Conservation (phyloP, 805 yeast genomes). For the Candida morakotiae region DNA sequence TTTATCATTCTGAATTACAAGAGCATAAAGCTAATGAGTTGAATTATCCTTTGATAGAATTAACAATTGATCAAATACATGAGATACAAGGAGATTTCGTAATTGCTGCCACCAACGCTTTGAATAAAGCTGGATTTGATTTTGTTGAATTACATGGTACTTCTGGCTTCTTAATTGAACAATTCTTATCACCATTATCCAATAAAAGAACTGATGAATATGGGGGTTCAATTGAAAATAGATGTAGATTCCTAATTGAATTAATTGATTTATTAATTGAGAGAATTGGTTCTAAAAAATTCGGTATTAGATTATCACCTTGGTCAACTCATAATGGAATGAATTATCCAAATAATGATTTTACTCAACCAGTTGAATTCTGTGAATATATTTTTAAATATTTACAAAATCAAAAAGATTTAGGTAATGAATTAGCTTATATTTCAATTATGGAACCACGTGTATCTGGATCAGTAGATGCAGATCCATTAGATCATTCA, state of each 20-base stretch:
- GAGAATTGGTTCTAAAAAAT: slow-evolving; percentile 14
- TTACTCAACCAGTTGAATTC: slow-evolving; percentile 15
- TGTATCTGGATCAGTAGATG: slow-evolving; percentile 17
- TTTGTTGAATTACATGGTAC: slow-evolving; percentile 38
- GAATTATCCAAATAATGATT: slow-evolving; percentile 23
- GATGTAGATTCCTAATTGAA: slow-evolving; percentile 29
- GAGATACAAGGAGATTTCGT: slow-evolving; percentile 12
- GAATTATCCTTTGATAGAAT: slow-evolving; percentile 4
- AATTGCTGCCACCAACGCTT: slow-evolving; percentile 11
- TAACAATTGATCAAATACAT: slow-evolving; percentile 9
- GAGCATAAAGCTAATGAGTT: slow-evolving; percentile 7
- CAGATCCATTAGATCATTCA: slow-evolving; percentile 15
- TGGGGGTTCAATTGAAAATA: slow-evolving; percentile 36
- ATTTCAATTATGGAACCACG: slow-evolving; percentile 36
- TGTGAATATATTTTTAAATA: slow-evolving; percentile 24
- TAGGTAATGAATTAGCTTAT: slow-evolving; percentile 30
- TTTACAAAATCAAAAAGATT: slow-evolving; percentile 23
- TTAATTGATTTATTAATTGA: slow-evolving; percentile 30
- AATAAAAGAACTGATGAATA: slow-evolving; percentile 31
- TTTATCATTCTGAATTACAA: slow-evolving; percentile 12
- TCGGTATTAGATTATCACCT: slow-evolving; percentile 18
- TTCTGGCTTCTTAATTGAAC: slow-evolving; percentile 37
- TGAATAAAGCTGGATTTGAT: slow-evolving; percentile 32
- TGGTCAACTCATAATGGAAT: slow-evolving; percentile 27
- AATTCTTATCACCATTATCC: slow-evolving; percentile 29